phyloP scores from a whole-genome alignment of 139 green algal species.

The Coccomyxa sp. region DNA sequence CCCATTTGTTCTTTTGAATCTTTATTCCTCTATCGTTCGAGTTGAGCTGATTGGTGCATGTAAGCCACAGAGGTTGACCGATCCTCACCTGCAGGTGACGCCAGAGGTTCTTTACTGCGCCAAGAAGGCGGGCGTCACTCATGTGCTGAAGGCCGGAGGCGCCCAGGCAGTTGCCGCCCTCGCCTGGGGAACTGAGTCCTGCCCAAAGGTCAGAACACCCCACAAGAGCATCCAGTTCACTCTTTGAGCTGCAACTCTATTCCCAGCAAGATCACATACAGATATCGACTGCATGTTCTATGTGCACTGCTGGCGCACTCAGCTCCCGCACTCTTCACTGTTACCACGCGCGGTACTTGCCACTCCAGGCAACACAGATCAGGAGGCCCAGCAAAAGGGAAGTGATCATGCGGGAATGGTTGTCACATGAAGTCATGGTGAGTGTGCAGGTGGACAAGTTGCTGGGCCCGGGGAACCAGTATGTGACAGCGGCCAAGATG shows the following conservation, averaged over 20 bases:
- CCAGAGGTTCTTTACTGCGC: conserved; percentile 94
- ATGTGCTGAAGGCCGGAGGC: conserved; percentile 92
- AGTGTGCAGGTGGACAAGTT: conserved; percentile 81
- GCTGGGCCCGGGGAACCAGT: conserved; percentile 87
- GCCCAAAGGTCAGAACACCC: conserved; percentile 75
- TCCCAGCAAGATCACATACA: too few relatives aligned
- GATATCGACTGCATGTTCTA: too few relatives aligned
- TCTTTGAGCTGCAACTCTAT: too few relatives aligned
- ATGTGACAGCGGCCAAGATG: conserved; percentile 91
- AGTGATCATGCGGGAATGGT: too few relatives aligned
- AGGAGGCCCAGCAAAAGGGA: too few relatives aligned
- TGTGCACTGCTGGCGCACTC: too few relatives aligned
- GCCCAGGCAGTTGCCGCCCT: conserved; percentile 94
- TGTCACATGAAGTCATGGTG: too few relatives aligned
- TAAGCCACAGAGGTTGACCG: neutral
- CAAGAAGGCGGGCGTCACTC: conserved; percentile 91
- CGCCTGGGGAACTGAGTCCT: conserved; percentile 88
- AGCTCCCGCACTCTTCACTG: too few relatives aligned
- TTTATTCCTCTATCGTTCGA: too few relatives aligned
- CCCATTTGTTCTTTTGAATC: conserved; percentile 31
- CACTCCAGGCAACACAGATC: too few relatives aligned
- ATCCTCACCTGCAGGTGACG: conserved; percentile 17
- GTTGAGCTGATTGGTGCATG: too few relatives aligned
- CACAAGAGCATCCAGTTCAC: conserved; percentile 2
- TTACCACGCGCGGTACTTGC: too few relatives aligned